Percentiles rank a stretch among this genome's conserved stretches.
These are phyloP conservation scores for Curvularia hawaiiensis DNA, from an alignment of 2,329 filamentous ascomycete species.

Conservation along the genomic window DNA sequence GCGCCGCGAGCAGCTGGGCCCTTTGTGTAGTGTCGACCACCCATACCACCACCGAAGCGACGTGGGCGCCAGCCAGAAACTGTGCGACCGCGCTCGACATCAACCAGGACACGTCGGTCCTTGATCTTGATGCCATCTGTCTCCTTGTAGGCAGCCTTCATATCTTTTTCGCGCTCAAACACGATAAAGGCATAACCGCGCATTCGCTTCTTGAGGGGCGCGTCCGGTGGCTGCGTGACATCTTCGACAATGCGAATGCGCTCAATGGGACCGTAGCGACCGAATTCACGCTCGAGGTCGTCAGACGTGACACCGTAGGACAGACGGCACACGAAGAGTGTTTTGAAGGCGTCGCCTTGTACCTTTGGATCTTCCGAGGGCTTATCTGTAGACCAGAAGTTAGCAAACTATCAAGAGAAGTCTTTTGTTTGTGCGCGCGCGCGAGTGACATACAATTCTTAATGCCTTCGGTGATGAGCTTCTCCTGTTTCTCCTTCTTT, in stretches of 20 bases:
- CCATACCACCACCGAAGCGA: conserved; percentile 88
- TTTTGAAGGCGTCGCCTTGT: conserved; percentile 92
- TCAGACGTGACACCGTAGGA: conserved; percentile 88
- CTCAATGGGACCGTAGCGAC: conserved; percentile 91
- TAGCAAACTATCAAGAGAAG: conserved; percentile 14
- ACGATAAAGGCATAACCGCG: conserved; percentile 96
- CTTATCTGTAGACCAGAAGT: conserved; percentile 63
- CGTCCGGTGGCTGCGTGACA: conserved; percentile 70
- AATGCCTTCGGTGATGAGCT: conserved; percentile 66
- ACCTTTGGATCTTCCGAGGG: conserved; percentile 86
- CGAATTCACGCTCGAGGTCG: conserved; percentile 92
- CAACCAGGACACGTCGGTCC: conserved; percentile 88
- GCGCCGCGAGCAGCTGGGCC: conserved; percentile 74
- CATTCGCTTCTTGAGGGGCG: conserved; percentile 66
- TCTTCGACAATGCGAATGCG: conserved; percentile 88
- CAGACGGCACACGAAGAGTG: conserved; percentile 87
- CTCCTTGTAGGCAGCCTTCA: conserved; percentile 96
- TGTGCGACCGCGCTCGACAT: conserved; percentile 94
- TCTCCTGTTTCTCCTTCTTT: conserved; percentile 72
- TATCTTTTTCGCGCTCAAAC: conserved; percentile 95
- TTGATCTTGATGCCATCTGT: conserved; percentile 91
- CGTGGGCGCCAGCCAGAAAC: conserved; percentile 93
- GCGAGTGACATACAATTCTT: conserved; percentile 61
- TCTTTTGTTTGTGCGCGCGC: conserved; percentile 1
- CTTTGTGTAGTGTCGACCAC: conserved; percentile 92